Evolutionary conservation across 2,329 filamentous ascomycete species (phyloP).

Genomic region (Fusarium chaquense): DNA sequence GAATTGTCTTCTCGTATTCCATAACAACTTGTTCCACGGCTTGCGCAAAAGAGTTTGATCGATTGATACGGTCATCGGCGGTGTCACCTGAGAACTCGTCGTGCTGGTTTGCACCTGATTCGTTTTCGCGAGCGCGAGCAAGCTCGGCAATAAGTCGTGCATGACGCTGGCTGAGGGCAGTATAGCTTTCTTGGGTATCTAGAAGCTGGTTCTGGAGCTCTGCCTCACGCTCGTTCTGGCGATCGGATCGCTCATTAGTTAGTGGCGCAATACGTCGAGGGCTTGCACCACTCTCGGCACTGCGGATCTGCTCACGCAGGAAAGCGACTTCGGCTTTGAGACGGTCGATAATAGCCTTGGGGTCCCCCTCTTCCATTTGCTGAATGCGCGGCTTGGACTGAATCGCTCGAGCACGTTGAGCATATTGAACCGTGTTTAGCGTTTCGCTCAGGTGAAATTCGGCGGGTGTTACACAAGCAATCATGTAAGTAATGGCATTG

Average conservation of each 20-base stretch:
- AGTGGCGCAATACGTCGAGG: slow-evolving; percentile 65
- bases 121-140: slow-evolving; percentile 82
- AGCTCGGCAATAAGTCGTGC: slow-evolving; percentile 96
- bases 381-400: slow-evolving; percentile 98
- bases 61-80: slow-evolving; percentile 87
- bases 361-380: slow-evolving; percentile 91
- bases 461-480: slow-evolving; percentile 95
- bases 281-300: slow-evolving; percentile 71
- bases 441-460: slow-evolving; percentile 99
- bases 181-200: slow-evolving; percentile 95
- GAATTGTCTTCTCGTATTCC: slow-evolving; percentile 99
- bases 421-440: slow-evolving; percentile 96
- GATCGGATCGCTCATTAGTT: slow-evolving; percentile 78
- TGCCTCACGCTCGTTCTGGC: slow-evolving; percentile 84
- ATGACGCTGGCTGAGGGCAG: slow-evolving; percentile 88
- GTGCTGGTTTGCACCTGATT: slow-evolving; percentile 68
- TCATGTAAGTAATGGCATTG: slow-evolving; percentile 99
- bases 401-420: slow-evolving; percentile 93
- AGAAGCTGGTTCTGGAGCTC: slow-evolving; percentile 95
- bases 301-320: slow-evolving; percentile 90
- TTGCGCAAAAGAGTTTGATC: slow-evolving; percentile 95
- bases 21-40: slow-evolving; percentile 96
- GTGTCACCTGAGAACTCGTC: slow-evolving; percentile 76
- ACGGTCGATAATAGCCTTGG: slow-evolving; percentile 91
- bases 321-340: slow-evolving; percentile 95